These are phyloP conservation scores for Prunus yedoensis DNA, from an alignment of 331 rosid species.

Conservation along the genomic window DNA sequence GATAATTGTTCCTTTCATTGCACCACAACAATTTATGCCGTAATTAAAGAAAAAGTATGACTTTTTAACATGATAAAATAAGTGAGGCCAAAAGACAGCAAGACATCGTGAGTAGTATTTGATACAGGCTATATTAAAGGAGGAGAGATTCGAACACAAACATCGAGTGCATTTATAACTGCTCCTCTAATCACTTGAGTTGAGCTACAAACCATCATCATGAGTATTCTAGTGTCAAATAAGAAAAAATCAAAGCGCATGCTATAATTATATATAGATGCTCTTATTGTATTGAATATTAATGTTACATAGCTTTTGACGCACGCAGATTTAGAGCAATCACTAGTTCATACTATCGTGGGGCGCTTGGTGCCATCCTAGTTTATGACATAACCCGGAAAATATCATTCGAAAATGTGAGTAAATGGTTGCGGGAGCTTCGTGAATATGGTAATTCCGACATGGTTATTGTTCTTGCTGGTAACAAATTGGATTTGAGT, in stretches of 20 bases:
- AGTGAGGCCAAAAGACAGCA: neutral
- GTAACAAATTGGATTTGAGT: conserved; percentile 70
- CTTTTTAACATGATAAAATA: no score
- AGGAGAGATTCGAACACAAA: no score
- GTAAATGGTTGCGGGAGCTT: conserved; percentile 76
- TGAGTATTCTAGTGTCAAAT: no score
- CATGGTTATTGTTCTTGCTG: conserved; percentile 71
- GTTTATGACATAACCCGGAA: conserved; percentile 75
- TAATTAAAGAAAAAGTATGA: neutral
- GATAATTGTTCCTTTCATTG: neutral
- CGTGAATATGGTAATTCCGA: conserved; percentile 64
- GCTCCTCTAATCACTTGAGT: no score
- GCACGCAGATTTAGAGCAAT: conserved; percentile 87
- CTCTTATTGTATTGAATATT: no score
- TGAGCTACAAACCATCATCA: no score
- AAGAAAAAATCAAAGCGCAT: no score
- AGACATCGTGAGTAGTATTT: neutral
- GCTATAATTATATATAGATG: no score
- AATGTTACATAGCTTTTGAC: neutral
- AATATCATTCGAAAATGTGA: conserved; percentile 49
- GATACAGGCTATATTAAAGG: no score
- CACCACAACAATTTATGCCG: neutral
- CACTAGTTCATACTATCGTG: conserved; percentile 92
- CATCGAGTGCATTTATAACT: no score
- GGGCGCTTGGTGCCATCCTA: conserved; percentile 83